Evolutionary conservation across 2,329 filamentous ascomycete species (phyloP).

Genomic region (Diaporthe ilicicola): DNA sequence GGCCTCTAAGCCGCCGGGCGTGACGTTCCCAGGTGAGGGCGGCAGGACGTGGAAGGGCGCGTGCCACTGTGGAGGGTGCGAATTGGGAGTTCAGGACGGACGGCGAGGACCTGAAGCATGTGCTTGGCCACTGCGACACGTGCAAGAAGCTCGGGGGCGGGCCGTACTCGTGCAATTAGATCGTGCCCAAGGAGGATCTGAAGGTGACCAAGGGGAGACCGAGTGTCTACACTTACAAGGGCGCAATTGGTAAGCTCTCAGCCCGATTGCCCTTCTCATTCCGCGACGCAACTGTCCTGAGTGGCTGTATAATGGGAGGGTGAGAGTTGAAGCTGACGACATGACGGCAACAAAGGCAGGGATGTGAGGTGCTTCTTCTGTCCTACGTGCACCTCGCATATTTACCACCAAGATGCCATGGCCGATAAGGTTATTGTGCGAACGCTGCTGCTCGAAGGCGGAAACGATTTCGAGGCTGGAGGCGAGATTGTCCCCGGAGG

Average conservation of each 20-base stretch:
- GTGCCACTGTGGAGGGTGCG: constrained; percentile 7
- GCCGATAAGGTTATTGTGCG: constrained; percentile 2
- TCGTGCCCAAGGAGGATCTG: background rate
- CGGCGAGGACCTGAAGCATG: constrained; percentile 6
- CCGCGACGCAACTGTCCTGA: background rate
- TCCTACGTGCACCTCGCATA: constrained; percentile 6
- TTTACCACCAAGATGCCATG: constrained; percentile 14
- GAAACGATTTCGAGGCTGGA: constrained; percentile 4
- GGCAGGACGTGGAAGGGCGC: constrained; percentile 15
- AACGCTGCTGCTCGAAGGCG: background rate
- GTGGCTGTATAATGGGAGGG: background rate
- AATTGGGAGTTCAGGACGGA: constrained; percentile 11
- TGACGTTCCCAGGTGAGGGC: background rate
- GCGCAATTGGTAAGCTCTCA: background rate
- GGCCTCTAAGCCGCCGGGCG: background rate
- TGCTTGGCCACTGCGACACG: background rate
- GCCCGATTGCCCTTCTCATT: too few species aligned
- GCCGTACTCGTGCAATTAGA: constrained; percentile 16
- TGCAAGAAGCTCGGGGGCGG: constrained; percentile 2
- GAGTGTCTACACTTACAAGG: background rate
- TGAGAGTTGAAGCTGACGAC: background rate
- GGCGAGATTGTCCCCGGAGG: background rate
- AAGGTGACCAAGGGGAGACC: background rate
- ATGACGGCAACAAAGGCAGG: background rate
- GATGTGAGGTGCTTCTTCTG: constrained; percentile 4